Evolutionary conservation across 1,139 yeast species (phyloP).

Genomic region (Diutina ranongensis): DNA sequence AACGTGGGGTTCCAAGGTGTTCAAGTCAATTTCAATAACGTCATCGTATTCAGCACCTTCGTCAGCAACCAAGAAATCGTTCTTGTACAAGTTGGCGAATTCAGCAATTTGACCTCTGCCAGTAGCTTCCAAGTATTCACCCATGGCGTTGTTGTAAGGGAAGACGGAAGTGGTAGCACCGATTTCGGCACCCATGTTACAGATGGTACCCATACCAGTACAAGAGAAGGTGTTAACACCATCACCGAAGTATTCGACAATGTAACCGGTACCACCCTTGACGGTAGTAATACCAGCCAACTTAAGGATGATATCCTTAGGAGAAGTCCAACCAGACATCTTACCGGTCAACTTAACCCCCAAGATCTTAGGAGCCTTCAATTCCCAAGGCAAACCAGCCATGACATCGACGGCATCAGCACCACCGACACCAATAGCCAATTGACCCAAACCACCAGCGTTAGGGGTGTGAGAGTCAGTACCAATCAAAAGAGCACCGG

Average conservation of each 20-base stretch:
- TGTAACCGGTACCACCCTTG: constrained; percentile 98
- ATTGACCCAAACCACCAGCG: constrained; percentile 98
- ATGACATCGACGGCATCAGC: constrained; percentile 99
- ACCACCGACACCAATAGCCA: constrained; percentile 99
- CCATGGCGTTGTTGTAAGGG: constrained; percentile 94
- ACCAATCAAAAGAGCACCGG: constrained; percentile 95
- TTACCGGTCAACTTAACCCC: constrained; percentile 96
- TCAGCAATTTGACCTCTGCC: constrained; percentile 75
- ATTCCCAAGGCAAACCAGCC: constrained; percentile 95
- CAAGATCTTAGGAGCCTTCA: constrained; percentile 94
- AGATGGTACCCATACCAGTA: constrained; percentile 99
- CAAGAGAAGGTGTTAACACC: constrained; percentile 95
- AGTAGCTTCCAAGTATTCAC: constrained; percentile 80
- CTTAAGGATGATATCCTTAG: constrained; percentile 93
- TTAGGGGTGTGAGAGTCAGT: constrained; percentile 99
- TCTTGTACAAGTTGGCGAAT: constrained; percentile 63
- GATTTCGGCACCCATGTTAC: constrained; percentile 99
- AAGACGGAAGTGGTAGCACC: constrained; percentile 98
- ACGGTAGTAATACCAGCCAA: constrained; percentile 96
- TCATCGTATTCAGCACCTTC: constrained; percentile 94
- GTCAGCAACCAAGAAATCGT: constrained; percentile 80
- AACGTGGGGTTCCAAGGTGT: constrained; percentile 92
- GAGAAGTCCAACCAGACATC: constrained; percentile 97
- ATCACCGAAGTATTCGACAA: constrained; percentile 94
- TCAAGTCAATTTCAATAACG: constrained; percentile 87